Base-by-base conservation (phyloP, 208 protist genomes). In the Phytomonas francai region DNA sequence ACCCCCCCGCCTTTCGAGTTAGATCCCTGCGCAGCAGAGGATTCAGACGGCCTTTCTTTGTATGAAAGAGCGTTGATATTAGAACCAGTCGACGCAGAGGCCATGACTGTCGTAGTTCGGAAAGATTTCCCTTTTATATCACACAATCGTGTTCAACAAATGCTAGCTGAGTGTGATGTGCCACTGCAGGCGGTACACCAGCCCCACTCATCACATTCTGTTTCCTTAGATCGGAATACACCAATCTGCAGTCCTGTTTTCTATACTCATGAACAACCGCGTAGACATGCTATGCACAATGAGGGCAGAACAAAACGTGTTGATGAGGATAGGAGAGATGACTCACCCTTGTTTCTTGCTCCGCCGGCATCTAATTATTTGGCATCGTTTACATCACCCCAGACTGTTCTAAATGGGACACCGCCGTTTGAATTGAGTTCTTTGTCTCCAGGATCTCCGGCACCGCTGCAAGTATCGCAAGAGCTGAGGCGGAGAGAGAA, bases 41-140 rank as follows among this genome's bases (percentile, higher is more conserved):
- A 59, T 5, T n/a, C 31, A 54, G 36, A 6, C 29, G 49, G 8
- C 27, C 30, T 75, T 30, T 62, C 73, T 19, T 30, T 59, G 14
- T 89, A 81, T 59, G 85, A 94, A 33, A 59, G 76, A 27, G 61
- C 88, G 4, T 69, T 95, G 42, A 71, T 95, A 39, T 72, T 88
- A 31, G 87, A 91, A 68, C 81, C 87, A 11, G 73, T 81, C 0
- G 73, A 88, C 70, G 56, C 79, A 32, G 76, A 82, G 22, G 78
- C 75, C 0, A 76, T 73, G 9, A 64, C 70, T 29, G 61, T 27
- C 0, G 27, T 76, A 0, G 87, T 92, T 14, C 80, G 80, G 71
- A 54, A 58, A 12, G 76, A 83, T 27, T 95, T 95, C 73, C 75
- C 83, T 0, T 74, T 82, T 63, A 68, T 95, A 4, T 59, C 81